Conservation (phyloP, 73 alveolate genomes). For the Blepharisma stoltei region DNA sequence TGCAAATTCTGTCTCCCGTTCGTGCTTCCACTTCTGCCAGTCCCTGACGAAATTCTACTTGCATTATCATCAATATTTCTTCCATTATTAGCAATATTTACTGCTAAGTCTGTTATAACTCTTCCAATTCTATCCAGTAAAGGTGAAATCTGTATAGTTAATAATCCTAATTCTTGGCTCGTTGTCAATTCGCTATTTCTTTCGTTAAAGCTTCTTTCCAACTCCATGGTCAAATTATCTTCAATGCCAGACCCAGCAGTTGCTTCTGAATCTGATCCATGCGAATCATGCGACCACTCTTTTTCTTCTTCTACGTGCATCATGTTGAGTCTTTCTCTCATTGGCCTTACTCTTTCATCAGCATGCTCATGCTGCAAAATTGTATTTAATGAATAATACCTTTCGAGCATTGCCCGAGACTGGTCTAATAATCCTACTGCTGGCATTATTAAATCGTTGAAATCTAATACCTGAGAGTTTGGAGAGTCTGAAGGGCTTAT, state of each 20-base stretch:
- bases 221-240: no score
- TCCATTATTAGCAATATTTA: background rate
- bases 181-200: no score
- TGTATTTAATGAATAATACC: no score
- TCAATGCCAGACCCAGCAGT: no score
- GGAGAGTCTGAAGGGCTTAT: constrained; percentile 69
- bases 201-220: no score
- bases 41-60: background rate
- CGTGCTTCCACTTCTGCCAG: background rate
- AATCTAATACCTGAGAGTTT: background rate
- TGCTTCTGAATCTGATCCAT: no score
- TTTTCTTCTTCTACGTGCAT: background rate
- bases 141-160: background rate
- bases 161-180: no score
- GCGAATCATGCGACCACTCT: background rate
- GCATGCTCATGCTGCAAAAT: no score
- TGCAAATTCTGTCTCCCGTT: background rate
- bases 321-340: background rate
- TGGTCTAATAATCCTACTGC: background rate
- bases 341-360: background rate
- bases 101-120: constrained; percentile 20
- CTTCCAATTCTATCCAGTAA: constrained; percentile 27
- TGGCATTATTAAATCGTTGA: constrained; percentile 5
- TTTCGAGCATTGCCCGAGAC: background rate
- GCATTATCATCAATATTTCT: constrained; percentile 23